Percentiles rank a stretch among this genome's conserved stretches.
These are phyloP conservation scores for Haematococcus sp. DNA, from an alignment of 139 green algal genomes.

Conservation along the genomic window DNA sequence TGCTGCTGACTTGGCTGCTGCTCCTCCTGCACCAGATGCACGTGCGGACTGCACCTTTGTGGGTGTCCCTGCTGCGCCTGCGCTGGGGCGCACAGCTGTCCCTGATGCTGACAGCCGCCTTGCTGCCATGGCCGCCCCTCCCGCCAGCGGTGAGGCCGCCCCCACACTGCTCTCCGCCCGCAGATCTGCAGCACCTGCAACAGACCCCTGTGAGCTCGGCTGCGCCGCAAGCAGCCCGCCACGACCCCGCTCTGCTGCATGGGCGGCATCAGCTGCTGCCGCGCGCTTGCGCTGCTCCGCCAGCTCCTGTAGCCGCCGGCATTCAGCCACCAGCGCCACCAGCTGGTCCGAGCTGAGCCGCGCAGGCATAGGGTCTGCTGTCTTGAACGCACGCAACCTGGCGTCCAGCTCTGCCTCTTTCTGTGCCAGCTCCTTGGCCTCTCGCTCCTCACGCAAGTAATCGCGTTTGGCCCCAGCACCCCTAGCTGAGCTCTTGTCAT, in stretches of 20 bases:
- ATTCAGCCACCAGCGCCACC: slow-evolving; percentile 5
- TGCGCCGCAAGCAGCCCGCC: no score
- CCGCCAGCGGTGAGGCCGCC: no score
- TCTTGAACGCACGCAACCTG: slow-evolving; percentile 6
- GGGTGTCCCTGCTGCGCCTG: no score
- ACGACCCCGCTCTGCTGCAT: not conserved
- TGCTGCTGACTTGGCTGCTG: no score
- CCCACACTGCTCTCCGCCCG: no score
- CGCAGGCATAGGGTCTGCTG: slow-evolving; percentile 1
- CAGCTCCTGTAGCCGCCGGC: slow-evolving; percentile 1
- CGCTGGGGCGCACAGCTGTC: no score
- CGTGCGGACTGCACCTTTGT: no score
- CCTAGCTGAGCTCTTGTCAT: not conserved
- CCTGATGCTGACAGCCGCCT: no score
- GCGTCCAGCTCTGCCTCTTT: slow-evolving; percentile 15
- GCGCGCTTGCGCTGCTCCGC: slow-evolving; percentile 4
- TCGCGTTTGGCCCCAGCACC: slow-evolving; percentile 13
- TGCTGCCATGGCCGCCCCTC: no score
- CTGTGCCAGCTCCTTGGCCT: slow-evolving; percentile 26
- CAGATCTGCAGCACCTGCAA: no score
- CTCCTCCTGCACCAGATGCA: no score
- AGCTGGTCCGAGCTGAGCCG: slow-evolving; percentile 19
- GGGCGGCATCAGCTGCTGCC: not conserved
- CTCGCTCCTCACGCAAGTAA: slow-evolving; percentile 33
- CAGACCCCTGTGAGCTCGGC: no score